Percentiles rank a stretch among this genome's conserved stretches.
These are phyloP conservation scores for Pleurotus giganteus DNA, from an alignment of 768 basidiomycete species.

Conservation along the genomic window DNA sequence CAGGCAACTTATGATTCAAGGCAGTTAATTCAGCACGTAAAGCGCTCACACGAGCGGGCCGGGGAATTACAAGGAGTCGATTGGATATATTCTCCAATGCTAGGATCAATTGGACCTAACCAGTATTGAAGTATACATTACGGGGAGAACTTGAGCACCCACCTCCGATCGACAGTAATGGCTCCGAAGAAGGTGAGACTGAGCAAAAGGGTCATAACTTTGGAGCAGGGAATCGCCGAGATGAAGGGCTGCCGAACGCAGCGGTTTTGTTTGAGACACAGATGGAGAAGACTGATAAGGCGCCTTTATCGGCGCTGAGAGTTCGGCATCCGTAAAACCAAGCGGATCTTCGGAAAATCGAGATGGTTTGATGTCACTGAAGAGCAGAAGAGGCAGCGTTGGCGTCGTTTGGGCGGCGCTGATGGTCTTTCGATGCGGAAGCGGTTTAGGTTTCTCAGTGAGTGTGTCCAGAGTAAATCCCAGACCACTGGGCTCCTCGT, in stretches of 20 bases:
- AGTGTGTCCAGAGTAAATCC: constrained; percentile 14
- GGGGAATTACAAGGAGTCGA: constrained; percentile 86
- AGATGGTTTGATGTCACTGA: constrained; percentile 42
- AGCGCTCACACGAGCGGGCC: constrained; percentile 94
- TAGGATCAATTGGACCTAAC: constrained; percentile 81
- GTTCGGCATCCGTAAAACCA: constrained; percentile 58
- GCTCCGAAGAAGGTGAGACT: constrained; percentile 71
- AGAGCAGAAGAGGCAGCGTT: constrained; percentile 63
- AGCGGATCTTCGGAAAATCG: constrained; percentile 72
- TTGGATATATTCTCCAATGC: constrained; percentile 92
- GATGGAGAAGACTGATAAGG: constrained; percentile 76
- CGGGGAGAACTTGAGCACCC: constrained; percentile 20
- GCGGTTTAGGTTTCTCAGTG: constrained; percentile 19
- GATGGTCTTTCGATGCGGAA: constrained; percentile 45
- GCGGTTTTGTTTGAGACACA: constrained; percentile 45
- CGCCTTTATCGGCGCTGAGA: constrained; percentile 25
- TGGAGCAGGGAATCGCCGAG: constrained; percentile 58
- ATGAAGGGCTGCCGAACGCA: constrained; percentile 41
- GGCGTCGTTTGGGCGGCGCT: constrained; percentile 74
- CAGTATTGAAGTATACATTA: constrained; percentile 14
- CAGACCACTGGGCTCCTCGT: constrained; percentile 18
- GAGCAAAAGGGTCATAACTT: constrained; percentile 65
- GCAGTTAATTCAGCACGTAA: constrained; percentile 93
- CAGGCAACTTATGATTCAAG: constrained; percentile 93
- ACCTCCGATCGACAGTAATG: constrained; percentile 91